Conservation (phyloP, 2,329 filamentous ascomycete species). For the Claviceps sp. region DNA sequence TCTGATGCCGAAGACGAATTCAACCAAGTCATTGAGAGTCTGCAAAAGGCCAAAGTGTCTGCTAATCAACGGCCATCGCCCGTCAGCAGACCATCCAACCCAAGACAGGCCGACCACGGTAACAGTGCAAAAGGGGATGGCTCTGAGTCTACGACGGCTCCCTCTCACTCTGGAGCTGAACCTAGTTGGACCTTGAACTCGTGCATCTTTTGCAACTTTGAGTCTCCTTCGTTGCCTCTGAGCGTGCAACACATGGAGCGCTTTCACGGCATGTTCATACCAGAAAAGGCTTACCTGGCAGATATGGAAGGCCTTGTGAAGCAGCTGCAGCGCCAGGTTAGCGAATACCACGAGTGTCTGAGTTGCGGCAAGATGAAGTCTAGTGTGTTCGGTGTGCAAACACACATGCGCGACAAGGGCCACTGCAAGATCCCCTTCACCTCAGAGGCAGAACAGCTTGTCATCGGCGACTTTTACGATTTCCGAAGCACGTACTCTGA, state of each 20-base stretch:
- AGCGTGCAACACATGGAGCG: constrained; percentile 85
- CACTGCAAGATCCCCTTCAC: constrained; percentile 95
- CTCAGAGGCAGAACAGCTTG: constrained; percentile 77
- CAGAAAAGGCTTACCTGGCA: constrained; percentile 72
- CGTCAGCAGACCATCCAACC: constrained; percentile 41
- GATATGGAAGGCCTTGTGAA: constrained; percentile 70
- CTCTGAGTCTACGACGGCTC: constrained; percentile 28
- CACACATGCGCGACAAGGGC: constrained; percentile 92
- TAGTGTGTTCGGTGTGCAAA: constrained; percentile 70
- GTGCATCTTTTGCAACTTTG: constrained; percentile 88
- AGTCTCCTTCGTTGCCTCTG: constrained; percentile 60
- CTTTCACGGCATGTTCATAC: constrained; percentile 90
- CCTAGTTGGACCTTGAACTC: constrained; percentile 32
- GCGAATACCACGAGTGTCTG: constrained; percentile 70
- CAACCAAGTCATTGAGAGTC: constrained; percentile 59
- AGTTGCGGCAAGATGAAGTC: constrained; percentile 76
- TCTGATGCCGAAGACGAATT: constrained; percentile 63
- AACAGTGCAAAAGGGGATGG: constrained; percentile 25
- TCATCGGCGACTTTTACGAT: constrained; percentile 94
- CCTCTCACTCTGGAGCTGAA: constrained; percentile 22
- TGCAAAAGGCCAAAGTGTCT: constrained; percentile 62
- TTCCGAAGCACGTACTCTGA: constrained; percentile 94
- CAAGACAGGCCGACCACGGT: constrained; percentile 29
- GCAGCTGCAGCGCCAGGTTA: constrained; percentile 68
- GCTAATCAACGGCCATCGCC: constrained; percentile 32